phyloP scores from a whole-genome alignment of 1,284 basidiomycete species.

The Sanghuangporus baumii region DNA sequence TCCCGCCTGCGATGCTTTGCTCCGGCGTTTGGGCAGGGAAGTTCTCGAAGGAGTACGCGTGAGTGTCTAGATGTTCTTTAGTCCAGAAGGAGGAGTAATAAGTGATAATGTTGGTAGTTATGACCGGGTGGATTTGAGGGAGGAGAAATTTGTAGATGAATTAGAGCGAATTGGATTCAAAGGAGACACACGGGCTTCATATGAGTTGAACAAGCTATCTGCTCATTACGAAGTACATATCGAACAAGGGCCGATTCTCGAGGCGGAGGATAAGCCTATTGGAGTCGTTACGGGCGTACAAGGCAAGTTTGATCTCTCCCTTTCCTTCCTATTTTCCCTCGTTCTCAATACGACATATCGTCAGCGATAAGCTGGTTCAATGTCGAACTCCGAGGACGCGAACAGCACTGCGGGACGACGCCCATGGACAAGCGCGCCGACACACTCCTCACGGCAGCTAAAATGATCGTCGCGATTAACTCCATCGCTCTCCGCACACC shows the following conservation, averaged over 20 bases:
- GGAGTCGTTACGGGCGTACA: conserved; percentile 23
- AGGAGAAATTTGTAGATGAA: conserved; percentile 19
- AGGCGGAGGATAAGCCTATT: conserved; percentile 19
- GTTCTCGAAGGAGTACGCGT: conserved; percentile 20
- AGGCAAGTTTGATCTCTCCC: conserved; percentile 4
- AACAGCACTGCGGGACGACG: conserved; percentile 24
- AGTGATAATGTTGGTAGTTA: conserved; percentile 5
- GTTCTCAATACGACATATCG: neutral
- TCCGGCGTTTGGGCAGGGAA: conserved; percentile 23
- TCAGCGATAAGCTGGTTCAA: conserved; percentile 24
- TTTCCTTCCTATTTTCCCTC: neutral
- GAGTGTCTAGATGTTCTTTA: neutral
- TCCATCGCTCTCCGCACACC: conserved; percentile 9
- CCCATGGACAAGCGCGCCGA: conserved; percentile 23
- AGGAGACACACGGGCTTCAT: conserved; percentile 19
- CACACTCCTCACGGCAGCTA: conserved; percentile 24
- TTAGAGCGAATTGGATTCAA: conserved; percentile 23
- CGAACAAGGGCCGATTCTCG: conserved; percentile 25
- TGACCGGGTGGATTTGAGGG: conserved; percentile 17
- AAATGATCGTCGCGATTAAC: conserved; percentile 22
- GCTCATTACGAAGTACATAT: conserved; percentile 26
- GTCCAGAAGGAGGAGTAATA: neutral
- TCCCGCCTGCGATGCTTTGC: conserved; percentile 21
- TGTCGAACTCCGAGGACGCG: conserved; percentile 22
- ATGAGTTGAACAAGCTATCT: conserved; percentile 19